Base-by-base conservation (phyloP, 345 rosid species). In the Aurinia saxatilis region DNA sequence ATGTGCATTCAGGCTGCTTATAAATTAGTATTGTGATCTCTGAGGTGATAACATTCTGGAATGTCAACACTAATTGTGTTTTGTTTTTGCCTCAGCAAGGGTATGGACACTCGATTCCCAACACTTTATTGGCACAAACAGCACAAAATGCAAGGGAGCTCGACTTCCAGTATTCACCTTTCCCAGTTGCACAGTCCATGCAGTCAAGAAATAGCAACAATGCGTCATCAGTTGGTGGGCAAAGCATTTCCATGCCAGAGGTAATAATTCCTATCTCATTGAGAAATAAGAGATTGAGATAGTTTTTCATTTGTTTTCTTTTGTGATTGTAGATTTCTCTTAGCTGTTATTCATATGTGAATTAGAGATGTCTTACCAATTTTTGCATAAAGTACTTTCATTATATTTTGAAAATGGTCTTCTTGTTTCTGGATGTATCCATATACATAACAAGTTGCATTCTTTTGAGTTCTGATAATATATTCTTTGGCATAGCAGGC, bases 101-200 rank as follows among this genome's bases (percentile, higher is more conserved):
- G 3, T 87, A 90, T 69, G 49, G 88, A 39, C 81, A 81, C 76
- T 74, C 96, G n/a, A 68, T 87, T 74, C 93, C 96, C 50, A 80
- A 79, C 73, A 66, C 81, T 21, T 77, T 89, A 68, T 57, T 93
- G 83, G 77, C 90, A 38, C 82, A 95, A 67, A 73, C 79, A 67
- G 82, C 72, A 53, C 99, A 85, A 74, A 67, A 75, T 40, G 95
- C 68, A 8, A 81, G 96, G 80, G 97, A 89, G 69, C 82, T 81
- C 59, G 99, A 93, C 33, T 80, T 84, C 48, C 82, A 84, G 66
- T 90, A 85, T 65, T 87, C 95, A 35, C 85, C 97, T 8, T 85
- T 93, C 65, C 80, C 90, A 3, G 72, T 74, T 60, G 63, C 86
- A 35, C 96, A 89, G 70, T 77, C 87, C 17, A 72, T 78, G 84